Evolutionary conservation across 306 rosid genomes (phyloP).

Genomic region (Malus sieversii): DNA sequence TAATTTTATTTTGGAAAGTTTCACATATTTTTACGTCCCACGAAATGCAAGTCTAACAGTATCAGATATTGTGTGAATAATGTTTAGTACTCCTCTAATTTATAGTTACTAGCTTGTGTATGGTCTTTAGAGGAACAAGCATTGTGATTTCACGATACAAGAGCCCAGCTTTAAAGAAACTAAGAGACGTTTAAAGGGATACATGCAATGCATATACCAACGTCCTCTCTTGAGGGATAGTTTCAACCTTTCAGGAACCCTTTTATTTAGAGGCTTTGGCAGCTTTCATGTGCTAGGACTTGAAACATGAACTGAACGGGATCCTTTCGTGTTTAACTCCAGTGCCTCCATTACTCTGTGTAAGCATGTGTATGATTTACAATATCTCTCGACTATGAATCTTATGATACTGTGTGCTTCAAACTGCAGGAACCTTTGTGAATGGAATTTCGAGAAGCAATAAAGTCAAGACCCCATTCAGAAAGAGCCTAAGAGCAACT

Average conservation of each 20-base stretch:
- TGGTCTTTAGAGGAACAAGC: neutral
- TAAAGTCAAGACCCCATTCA: constrained; percentile 6
- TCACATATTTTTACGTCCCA: neutral
- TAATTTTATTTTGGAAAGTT: neutral
- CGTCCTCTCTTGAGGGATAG: neutral
- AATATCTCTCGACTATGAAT: neutral
- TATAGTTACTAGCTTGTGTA: neutral
- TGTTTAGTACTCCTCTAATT: neutral
- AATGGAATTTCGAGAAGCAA: constrained; percentile 18
- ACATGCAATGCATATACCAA: neutral
- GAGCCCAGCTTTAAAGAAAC: neutral
- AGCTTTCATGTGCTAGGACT: neutral
- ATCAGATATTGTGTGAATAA: neutral
- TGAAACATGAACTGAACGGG: neutral
- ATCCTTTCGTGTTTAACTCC: neutral
- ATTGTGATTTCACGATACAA: neutral
- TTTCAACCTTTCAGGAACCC: neutral
- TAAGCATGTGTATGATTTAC: neutral
- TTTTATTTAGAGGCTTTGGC: neutral
- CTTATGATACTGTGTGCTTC: neutral
- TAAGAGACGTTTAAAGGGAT: neutral
- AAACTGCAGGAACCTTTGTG: constrained; percentile 25
- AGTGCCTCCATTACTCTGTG: neutral
- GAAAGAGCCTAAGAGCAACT: constrained; percentile 6
- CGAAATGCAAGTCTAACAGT: neutral